phyloP scores from a whole-genome alignment of 805 yeast genomes.

The Wilhelminamyces savonicus region DNA sequence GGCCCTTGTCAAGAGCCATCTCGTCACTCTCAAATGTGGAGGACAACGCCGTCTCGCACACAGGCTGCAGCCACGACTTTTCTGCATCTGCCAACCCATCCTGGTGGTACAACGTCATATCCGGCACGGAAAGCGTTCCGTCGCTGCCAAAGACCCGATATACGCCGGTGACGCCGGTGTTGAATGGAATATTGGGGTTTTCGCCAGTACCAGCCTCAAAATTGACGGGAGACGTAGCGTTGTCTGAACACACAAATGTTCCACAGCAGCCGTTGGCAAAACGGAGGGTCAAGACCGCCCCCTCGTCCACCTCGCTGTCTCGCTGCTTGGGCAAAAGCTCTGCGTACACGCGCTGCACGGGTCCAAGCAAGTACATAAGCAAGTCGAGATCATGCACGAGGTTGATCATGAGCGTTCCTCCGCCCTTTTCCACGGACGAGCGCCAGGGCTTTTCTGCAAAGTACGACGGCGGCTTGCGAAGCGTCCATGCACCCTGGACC shows the following conservation, averaged over 20 bases:
- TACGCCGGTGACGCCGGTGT: slow-evolving; percentile 23
- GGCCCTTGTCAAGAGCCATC: slow-evolving; percentile 7
- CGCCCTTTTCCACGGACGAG: slow-evolving; percentile 26
- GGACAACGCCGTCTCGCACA: slow-evolving; percentile 7
- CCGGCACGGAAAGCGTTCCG: slow-evolving; percentile 34
- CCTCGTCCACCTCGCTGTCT: slow-evolving; percentile 27
- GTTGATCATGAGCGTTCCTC: slow-evolving; percentile 35
- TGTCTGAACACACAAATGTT: slow-evolving; percentile 32
- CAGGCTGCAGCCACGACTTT: slow-evolving; percentile 24
- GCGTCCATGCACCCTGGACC: slow-evolving; percentile 36
- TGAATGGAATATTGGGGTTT: slow-evolving; percentile 29
- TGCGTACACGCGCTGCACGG: slow-evolving; percentile 32
- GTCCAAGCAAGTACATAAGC: slow-evolving; percentile 34
- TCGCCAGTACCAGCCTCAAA: slow-evolving; percentile 36
- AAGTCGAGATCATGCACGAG: slow-evolving; percentile 38
- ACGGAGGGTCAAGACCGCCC: slow-evolving; percentile 26
- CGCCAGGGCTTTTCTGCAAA: slow-evolving; percentile 35
- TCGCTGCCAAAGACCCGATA: slow-evolving; percentile 33
- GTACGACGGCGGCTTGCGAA: slow-evolving; percentile 28
- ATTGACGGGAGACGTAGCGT: slow-evolving; percentile 31
- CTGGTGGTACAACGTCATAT: slow-evolving; percentile 27
- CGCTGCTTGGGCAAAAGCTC: slow-evolving; percentile 30
- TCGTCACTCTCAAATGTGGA: slow-evolving; percentile 1
- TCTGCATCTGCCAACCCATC: too few species aligned
- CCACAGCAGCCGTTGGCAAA: slow-evolving; percentile 29